Base-by-base conservation (phyloP, 352 stramenopile species). In the Phytophthora palmivora region DNA sequence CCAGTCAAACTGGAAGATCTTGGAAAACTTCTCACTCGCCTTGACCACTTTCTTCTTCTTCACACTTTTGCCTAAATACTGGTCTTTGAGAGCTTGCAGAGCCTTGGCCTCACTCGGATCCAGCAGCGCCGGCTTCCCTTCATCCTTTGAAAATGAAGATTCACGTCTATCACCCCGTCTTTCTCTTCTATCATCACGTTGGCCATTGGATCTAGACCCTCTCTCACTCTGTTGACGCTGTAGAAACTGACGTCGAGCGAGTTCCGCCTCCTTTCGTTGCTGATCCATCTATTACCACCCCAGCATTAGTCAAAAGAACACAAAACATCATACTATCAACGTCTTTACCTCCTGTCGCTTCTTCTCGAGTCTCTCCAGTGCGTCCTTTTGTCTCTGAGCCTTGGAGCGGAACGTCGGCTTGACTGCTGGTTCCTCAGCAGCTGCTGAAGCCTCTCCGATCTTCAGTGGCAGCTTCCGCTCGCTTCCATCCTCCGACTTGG, bases 1-100 rank as follows among this genome's bases (percentile, higher is more conserved):
- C 94, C 94, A 98, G 65, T 98, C 89, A 63, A 98, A 98, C 62
- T 97, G 87, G 60, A 97, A 98, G 64, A 96, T 95, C 63, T 96
- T 94, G 32, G 85, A 80, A 52, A 97, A 98, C 64, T 98, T 98
- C 50, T 98, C 91, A 24, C 87, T 96, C 12, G 94, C 88, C 58
- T 98, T 98, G 14, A 95, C 79, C 18, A 96, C 74, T 63, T 93
- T 95, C 49, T 96, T 96, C 70, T 96, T 96, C 62, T 82, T 83
- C 12, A 82, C 68, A 9, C 82, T 88, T 64, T 93, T 93, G 36
- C 91, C 91, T 45, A 97, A 64, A 57, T 97, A 98, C 70, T 97
- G 87, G 41, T 97, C 84, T 47, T 95, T 95, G 55, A 98, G 78
- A 7, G 70, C 73, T 52, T 89, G 79, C 46, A 96, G 67, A 57